Evolutionary conservation across 352 stramenopile genomes (phyloP).

Genomic region (Phytophthora pinifolia): DNA sequence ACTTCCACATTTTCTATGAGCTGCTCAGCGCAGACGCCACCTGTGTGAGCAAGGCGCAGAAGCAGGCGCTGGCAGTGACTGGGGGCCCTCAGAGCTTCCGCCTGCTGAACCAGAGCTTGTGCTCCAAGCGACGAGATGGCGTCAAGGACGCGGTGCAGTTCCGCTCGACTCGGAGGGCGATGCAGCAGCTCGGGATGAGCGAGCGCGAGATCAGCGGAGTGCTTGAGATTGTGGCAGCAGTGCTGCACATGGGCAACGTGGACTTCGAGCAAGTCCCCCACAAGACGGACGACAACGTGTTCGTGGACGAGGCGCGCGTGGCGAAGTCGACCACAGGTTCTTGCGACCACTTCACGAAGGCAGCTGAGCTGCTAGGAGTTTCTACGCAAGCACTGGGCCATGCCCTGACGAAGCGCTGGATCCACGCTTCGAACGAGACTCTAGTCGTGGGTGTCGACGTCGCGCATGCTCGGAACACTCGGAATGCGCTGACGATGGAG

Average conservation of each 20-base stretch:
- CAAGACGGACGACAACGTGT: constrained; percentile 30
- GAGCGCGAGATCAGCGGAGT: constrained; percentile 60
- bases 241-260: constrained; percentile 90
- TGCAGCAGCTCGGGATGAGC: constrained; percentile 80
- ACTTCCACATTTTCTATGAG: constrained; percentile 91
- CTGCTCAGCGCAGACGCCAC: constrained; percentile 48
- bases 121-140: constrained; percentile 62
- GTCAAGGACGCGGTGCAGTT: constrained; percentile 75
- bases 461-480: constrained; percentile 66
- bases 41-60: constrained; percentile 32
- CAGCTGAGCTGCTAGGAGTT: constrained; percentile 63
- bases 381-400: constrained; percentile 49
- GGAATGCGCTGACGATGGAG: constrained; percentile 92
- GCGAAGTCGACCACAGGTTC: constrained; percentile 10
- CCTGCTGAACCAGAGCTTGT: constrained; percentile 72
- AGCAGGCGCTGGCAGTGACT: constrained; percentile 38
- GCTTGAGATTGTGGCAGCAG: constrained; percentile 71
- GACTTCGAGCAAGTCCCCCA: constrained; percentile 51
- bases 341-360: constrained; percentile 47
- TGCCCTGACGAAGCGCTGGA: constrained; percentile 60
- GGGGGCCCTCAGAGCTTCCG: constrained; percentile 45
- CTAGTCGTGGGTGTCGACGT: constrained; percentile 70
- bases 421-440: constrained; percentile 73
- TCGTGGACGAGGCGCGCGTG: constrained; percentile 31
- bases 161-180: constrained; percentile 51